Evolutionary conservation across 257 asterid species (phyloP), one percentile per base, ranked within the genome.

Genomic region (Solanum lignicaule): DNA sequence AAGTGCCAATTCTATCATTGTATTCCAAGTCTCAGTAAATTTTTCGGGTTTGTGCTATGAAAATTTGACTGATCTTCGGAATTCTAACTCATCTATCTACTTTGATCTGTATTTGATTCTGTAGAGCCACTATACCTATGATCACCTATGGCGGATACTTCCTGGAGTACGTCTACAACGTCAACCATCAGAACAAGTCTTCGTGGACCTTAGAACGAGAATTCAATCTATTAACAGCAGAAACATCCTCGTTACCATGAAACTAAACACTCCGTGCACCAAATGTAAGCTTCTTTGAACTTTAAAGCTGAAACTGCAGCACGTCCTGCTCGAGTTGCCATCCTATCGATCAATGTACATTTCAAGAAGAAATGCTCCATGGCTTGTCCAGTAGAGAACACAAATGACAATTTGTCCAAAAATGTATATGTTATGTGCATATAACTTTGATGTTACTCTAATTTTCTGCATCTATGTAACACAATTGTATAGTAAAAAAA

Each of bases 121-220:
- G 91, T 65, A 96, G 98, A 88, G 98, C 98, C 73, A 94, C 94
- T 33, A 91, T 95, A 88, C 92, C 98, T 27, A 86, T 94, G 86
- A 89, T 95, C 74, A 92, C 95, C 48, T 93, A 83, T 23, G 88
- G 87, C 6, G 99, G 98, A 74, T 91, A 93, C 89, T 95, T 93
- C 86, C 94, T 94, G 92, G 98, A 94, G 89, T 96, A 94, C 84
- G 72, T 92, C 82, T 90, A 91, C 71, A 89, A 92, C 60, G 79
- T 95, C 87, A 94, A 94, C 93, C 94, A 92, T 90, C 96, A 91
- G 88, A 92, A 94, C 82, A 96, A 93, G 90, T 93, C 94, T 78
- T 88, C 93, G 2, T 96, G 99, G 99, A 93, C 91, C 14, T 88
- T 95, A 90, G 98, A 95, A 88, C 92, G 94, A 32, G 97, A 95